Conservation (phyloP, 2,329 filamentous ascomycete species). For the Biscogniauxia marginata region DNA sequence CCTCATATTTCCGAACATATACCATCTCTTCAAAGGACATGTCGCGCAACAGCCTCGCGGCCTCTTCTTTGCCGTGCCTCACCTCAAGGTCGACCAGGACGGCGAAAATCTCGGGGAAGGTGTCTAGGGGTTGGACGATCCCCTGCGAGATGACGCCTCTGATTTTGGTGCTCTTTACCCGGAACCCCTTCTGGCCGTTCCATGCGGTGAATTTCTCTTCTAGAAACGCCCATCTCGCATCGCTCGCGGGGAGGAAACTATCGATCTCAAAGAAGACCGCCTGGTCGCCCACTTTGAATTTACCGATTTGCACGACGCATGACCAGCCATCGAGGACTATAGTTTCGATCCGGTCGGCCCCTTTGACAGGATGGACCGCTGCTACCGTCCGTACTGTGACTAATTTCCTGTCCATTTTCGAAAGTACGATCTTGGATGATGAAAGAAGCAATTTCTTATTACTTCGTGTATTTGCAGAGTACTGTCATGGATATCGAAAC, state of each 20-base stretch:
- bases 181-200: slow-evolving; percentile 21
- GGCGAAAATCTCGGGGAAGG: slow-evolving; percentile 17
- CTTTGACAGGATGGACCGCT: background rate
- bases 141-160: slow-evolving; percentile 26
- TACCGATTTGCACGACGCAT: slow-evolving; percentile 15
- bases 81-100: background rate
- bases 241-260: slow-evolving; percentile 23
- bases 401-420: slow-evolving; percentile 15
- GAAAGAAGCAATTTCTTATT: too few species aligned
- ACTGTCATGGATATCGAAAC: too few species aligned
- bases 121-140: slow-evolving; percentile 8
- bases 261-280: slow-evolving; percentile 30
- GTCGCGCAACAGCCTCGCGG: slow-evolving; percentile 1
- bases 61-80: background rate
- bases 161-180: slow-evolving; percentile 18
- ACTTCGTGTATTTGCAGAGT: too few species aligned
- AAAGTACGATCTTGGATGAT: too few species aligned
- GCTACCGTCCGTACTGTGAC: slow-evolving; percentile 23
- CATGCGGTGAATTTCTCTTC: too few species aligned
- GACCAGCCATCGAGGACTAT: slow-evolving; percentile 29
- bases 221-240: slow-evolving; percentile 11
- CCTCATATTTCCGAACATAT: slow-evolving; percentile 13
- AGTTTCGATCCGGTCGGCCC: background rate
- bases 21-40: slow-evolving; percentile 21
- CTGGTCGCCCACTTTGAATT: slow-evolving; percentile 16